phyloP scores from a whole-genome alignment of 208 protist genomes.

The Leishmania tarentolae region DNA sequence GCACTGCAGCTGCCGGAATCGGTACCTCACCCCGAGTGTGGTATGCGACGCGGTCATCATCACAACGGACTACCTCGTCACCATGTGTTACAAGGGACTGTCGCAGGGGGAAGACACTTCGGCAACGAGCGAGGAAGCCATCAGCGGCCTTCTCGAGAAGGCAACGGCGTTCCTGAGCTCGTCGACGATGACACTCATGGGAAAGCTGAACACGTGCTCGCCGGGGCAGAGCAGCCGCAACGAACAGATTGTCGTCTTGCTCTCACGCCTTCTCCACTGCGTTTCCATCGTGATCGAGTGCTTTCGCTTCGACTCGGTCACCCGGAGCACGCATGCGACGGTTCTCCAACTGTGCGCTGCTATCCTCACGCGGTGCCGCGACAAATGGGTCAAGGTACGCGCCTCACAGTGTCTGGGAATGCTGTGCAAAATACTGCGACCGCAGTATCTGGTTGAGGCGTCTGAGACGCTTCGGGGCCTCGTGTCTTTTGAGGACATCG shows the following conservation, averaged over 20 bases:
- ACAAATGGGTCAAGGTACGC: conserved; percentile 70
- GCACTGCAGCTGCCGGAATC: conserved; percentile 65
- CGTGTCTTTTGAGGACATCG: conserved; percentile 48
- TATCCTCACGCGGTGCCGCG: conserved; percentile 55
- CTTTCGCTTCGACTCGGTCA: conserved; percentile 77
- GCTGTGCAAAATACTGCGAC: conserved; percentile 55
- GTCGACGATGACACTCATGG: conserved; percentile 42
- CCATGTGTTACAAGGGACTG: conserved; percentile 71
- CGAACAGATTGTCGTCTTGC: conserved; percentile 37
- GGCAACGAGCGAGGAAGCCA: conserved; percentile 56
- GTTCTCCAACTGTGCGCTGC: conserved; percentile 78
- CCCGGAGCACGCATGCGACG: conserved; percentile 55
- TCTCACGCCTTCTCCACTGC: conserved; percentile 76
- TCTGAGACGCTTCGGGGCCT: conserved; percentile 36
- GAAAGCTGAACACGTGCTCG: conserved; percentile 31
- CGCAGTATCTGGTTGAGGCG: conserved; percentile 57
- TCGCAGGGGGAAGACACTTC: conserved; percentile 13
- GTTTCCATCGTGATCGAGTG: conserved; percentile 75
- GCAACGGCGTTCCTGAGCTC: conserved; percentile 68
- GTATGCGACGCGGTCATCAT: conserved; percentile 72
- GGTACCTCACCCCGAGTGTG: conserved; percentile 50
- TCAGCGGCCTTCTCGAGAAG: conserved; percentile 68
- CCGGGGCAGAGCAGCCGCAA: conserved; percentile 19
- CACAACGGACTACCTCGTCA: conserved; percentile 76
- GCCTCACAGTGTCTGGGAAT: conserved; percentile 64